Percentiles rank a stretch among this genome's conserved stretches.
Conservation (phyloP, 2,329 filamentous ascomycete genomes). For the Cadophora luteo-olivacea region DNA sequence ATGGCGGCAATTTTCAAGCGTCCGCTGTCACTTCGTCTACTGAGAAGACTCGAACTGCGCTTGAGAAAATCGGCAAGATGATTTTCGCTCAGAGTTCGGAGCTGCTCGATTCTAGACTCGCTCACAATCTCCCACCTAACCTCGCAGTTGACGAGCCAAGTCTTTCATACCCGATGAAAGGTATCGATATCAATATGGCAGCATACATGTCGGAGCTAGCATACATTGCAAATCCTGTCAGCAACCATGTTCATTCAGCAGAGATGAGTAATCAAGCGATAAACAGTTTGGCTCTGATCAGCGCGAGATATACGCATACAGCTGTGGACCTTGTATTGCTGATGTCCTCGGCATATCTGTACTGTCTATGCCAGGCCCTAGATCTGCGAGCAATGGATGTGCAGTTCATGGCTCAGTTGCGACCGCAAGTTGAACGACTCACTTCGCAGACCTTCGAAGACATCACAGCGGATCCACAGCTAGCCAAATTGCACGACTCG, state of each 20-base stretch:
- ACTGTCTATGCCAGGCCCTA: neutral
- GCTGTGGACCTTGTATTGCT: neutral
- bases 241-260: neutral
- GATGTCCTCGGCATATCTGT: neutral
- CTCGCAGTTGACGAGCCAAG: neutral
- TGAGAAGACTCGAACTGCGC: neutral
- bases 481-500: neutral
- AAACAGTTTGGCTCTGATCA: neutral
- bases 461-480: neutral
- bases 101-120: neutral
- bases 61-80: neutral
- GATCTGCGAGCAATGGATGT: neutral
- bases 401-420: neutral
- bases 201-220: neutral
- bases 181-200: neutral
- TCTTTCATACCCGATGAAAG: neutral
- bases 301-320: neutral
- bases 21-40: neutral
- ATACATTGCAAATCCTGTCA: neutral
- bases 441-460: neutral
- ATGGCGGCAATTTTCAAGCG: neutral
- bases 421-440: neutral
- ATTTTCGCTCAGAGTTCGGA: neutral
- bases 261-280: neutral
- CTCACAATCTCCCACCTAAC: neutral